Evolutionary conservation across 176 grass and related monocot species (phyloP).

Genomic region (Cymbopogon citratus): DNA sequence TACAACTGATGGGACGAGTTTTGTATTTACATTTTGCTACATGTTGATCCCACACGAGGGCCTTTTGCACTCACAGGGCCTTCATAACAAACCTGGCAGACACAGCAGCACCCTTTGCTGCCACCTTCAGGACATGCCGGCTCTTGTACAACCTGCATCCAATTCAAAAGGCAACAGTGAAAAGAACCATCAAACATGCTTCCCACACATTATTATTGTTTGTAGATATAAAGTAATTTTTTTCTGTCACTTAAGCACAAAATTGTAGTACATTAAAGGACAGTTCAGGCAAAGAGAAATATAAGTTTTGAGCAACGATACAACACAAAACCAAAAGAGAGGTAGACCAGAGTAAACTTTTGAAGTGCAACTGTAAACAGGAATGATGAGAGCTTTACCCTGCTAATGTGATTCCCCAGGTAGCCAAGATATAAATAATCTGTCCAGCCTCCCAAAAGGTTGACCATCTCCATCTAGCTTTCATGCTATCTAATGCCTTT

Average conservation of each 20-base stretch:
- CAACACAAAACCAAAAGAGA: neutral
- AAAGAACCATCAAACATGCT: neutral
- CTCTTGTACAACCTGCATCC: constrained; percentile 57
- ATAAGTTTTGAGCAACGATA: neutral
- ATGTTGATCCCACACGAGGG: neutral
- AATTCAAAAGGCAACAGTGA: neutral
- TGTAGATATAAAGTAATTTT: neutral
- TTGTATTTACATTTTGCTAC: constrained; percentile 39
- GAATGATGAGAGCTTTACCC: constrained; percentile 45
- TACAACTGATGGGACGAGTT: constrained; percentile 20
- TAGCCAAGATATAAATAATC: constrained; percentile 69
- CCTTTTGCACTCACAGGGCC: constrained; percentile 26
- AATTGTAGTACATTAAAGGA: neutral
- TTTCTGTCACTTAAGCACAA: neutral
- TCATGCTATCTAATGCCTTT: constrained; percentile 58
- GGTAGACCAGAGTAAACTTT: neutral
- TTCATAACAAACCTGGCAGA: constrained; percentile 64
- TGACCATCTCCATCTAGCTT: constrained; percentile 63
- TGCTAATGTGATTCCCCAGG: constrained; percentile 81
- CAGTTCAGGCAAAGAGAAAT: neutral
- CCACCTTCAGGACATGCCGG: constrained; percentile 49
- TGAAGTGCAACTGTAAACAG: neutral
- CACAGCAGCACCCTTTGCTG: constrained; percentile 46
- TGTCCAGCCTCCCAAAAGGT: constrained; percentile 93
- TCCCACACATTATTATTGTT: neutral